Evolutionary conservation across 2,329 filamentous ascomycete species (phyloP).

Genomic region (Periglandula ipomoeae): DNA sequence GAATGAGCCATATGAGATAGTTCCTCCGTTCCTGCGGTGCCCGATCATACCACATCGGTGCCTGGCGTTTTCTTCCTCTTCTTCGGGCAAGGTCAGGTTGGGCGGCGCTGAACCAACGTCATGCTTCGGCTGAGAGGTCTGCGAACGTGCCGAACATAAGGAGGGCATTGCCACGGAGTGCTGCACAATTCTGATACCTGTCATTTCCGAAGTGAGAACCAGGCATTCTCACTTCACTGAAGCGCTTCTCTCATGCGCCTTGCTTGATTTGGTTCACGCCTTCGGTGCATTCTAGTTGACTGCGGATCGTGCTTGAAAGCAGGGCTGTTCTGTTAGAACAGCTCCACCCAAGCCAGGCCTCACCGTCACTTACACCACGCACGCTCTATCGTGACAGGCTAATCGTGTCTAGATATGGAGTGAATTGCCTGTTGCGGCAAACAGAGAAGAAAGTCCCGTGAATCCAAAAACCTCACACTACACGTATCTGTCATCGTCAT

Average conservation of each 20-base stretch:
- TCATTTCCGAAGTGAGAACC: neutral
- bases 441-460: too few relatives aligned
- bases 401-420: too few relatives aligned
- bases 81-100: too few relatives aligned
- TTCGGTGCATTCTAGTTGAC: neutral
- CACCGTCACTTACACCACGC: neutral
- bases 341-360: neutral
- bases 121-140: neutral
- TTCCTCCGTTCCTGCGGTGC: neutral
- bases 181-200: neutral
- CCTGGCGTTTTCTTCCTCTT: neutral
- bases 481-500: too few relatives aligned
- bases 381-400: neutral
- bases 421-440: too few relatives aligned
- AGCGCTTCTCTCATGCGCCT: neutral
- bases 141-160: constrained; percentile 5
- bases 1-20: neutral
- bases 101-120: constrained; percentile 1
- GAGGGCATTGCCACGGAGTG: neutral
- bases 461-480: too few relatives aligned
- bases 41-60: neutral
- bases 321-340: neutral
- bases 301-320: neutral
- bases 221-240: neutral
- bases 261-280: neutral